Evolutionary conservation across 257 asterid species (phyloP).

Genomic region (Eucommia ulmoides): DNA sequence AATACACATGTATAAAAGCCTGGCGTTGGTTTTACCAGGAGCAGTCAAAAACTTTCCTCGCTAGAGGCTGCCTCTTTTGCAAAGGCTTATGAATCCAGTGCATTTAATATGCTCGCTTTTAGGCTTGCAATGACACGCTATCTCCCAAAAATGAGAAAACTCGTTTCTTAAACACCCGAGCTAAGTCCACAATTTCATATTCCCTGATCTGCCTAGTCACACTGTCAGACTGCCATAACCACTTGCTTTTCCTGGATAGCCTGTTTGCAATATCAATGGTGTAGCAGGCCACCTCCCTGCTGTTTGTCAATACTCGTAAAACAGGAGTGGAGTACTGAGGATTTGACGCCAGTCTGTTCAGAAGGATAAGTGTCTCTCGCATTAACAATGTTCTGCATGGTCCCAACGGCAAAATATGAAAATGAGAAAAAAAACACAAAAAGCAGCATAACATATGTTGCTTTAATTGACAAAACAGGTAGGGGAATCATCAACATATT

Average conservation of each 20-base stretch:
- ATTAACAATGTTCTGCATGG: slow-evolving; percentile 53
- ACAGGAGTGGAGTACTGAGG: slow-evolving; percentile 50
- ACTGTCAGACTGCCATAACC: slow-evolving; percentile 33
- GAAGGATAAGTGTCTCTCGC: slow-evolving; percentile 79
- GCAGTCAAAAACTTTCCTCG: too few relatives aligned
- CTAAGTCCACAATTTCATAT: slow-evolving; percentile 62
- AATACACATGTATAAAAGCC: too few relatives aligned
- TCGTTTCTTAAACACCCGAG: slow-evolving; percentile 59
- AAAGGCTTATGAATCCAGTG: too few relatives aligned
- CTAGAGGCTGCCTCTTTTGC: too few relatives aligned
- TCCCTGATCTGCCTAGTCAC: slow-evolving; percentile 43
- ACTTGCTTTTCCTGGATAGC: slow-evolving; percentile 40
- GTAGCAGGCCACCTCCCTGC: slow-evolving; percentile 43
- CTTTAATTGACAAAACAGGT: too few relatives aligned
- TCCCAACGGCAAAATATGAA: not conserved
- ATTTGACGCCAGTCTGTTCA: slow-evolving; percentile 83
- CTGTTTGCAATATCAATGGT: slow-evolving; percentile 57
- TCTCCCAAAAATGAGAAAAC: slow-evolving; percentile 54
- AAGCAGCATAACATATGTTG: too few relatives aligned
- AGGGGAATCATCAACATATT: too few relatives aligned
- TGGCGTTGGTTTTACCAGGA: too few relatives aligned
- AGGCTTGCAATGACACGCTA: slow-evolving; percentile 19
- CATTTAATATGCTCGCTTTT: too few relatives aligned
- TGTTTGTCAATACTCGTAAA: slow-evolving; percentile 49
- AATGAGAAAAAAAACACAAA: not conserved